Conservation (phyloP, 495 filamentous ascomycete genomes). For the Oidiodendron maius region DNA sequence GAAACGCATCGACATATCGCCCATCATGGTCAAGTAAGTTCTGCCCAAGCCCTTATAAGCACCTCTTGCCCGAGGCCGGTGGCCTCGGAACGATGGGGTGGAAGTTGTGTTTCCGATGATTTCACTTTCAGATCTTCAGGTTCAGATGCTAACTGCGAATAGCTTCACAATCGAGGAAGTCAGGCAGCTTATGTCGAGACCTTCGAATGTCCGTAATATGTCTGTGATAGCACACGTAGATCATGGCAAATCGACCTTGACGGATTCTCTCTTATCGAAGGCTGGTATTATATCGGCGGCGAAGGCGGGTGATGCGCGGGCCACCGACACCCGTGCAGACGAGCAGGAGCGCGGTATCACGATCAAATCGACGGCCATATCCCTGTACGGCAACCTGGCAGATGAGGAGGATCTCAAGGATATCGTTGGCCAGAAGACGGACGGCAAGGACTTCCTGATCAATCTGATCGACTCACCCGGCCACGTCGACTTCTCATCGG, state of each 20-base stretch:
- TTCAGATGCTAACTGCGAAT: constrained; percentile 17
- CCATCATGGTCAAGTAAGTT: too few relatives aligned
- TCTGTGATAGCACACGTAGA: constrained; percentile 99
- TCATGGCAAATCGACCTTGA: constrained; percentile 99
- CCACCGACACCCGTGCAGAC: constrained; percentile 94
- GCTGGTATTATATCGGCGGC: constrained; percentile 99
- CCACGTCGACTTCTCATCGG: constrained; percentile 99
- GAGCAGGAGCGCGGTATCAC: constrained; percentile 99
- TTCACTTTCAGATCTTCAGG: constrained; percentile 17
- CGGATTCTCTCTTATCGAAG: constrained; percentile 97
- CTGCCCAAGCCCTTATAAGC: too few relatives aligned
- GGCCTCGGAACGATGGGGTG: constrained; percentile 1
- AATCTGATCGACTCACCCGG: constrained; percentile 99
- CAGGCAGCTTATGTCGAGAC: constrained; percentile 93
- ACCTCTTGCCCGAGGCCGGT: constrained; percentile 1
- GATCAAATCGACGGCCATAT: constrained; percentile 99
- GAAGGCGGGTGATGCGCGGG: constrained; percentile 91
- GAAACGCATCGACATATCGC: too few relatives aligned
- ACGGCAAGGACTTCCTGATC: constrained; percentile 96
- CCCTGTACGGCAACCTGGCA: constrained; percentile 81
- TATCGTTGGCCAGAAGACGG: constrained; percentile 74
- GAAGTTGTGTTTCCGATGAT: constrained; percentile 7
- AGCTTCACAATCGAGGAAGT: constrained; percentile 99
- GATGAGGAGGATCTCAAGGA: constrained; percentile 91
- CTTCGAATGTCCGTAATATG: constrained; percentile 99